These are phyloP conservation scores for Proliferodiscus dingleyae DNA, from an alignment of 2,329 filamentous ascomycete genomes.

Conservation along the genomic window DNA sequence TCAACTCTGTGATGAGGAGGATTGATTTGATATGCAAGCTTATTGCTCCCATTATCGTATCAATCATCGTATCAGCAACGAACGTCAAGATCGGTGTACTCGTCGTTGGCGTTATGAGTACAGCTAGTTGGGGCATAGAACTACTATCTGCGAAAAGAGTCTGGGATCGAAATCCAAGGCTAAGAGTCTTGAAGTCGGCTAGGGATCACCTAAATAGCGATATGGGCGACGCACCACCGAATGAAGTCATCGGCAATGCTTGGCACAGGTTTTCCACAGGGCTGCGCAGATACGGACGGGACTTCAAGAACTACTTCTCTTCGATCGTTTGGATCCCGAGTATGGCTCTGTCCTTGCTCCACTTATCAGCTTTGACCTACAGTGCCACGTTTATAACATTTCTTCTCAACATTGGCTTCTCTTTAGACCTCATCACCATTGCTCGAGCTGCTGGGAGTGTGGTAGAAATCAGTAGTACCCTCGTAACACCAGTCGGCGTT, in stretches of 20 bases:
- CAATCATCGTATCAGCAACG: slow-evolving; percentile 40
- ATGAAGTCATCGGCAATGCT: background rate
- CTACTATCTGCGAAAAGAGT: slow-evolving; percentile 36
- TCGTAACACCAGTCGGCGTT: slow-evolving; percentile 46
- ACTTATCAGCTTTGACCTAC: slow-evolving; percentile 52
- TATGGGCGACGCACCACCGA: background rate
- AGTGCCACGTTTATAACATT: slow-evolving; percentile 52
- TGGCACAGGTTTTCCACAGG: slow-evolving; percentile 2
- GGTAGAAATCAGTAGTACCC: slow-evolving; percentile 50
- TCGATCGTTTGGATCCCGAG: slow-evolving; percentile 41
- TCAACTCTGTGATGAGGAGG: slow-evolving; percentile 51
- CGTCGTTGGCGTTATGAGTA: slow-evolving; percentile 41
- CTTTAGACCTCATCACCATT: slow-evolving; percentile 41
- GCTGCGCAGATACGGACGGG: slow-evolving; percentile 25
- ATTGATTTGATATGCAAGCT: slow-evolving; percentile 56
- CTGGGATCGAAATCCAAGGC: slow-evolving; percentile 33
- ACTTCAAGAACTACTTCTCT: slow-evolving; percentile 35
- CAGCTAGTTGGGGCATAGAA: slow-evolving; percentile 37
- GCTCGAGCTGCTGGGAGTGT: slow-evolving; percentile 43
- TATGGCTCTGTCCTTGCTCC: slow-evolving; percentile 44
- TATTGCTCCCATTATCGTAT: slow-evolving; percentile 46
- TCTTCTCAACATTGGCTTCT: slow-evolving; percentile 45
- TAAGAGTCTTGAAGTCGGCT: slow-evolving; percentile 28
- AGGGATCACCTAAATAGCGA: background rate
- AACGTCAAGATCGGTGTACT: slow-evolving; percentile 40